Evolutionary conservation across 768 basidiomycete species (phyloP), one percentile per base, ranked within the genome.

Genomic region (Kwoniella botswanensis): DNA sequence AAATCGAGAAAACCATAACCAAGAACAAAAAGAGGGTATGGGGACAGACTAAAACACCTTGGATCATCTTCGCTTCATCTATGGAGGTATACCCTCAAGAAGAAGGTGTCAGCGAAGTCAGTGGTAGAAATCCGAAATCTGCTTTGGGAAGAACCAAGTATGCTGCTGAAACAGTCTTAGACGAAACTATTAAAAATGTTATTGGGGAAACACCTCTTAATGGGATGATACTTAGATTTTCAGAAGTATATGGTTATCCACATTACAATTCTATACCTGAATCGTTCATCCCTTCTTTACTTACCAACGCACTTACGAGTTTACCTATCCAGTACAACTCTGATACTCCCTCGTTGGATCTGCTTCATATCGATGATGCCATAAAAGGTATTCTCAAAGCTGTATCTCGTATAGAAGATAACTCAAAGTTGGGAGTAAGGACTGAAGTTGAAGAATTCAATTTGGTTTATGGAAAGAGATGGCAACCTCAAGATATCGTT

Each of bases 361-460:
- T 83, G 13, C 58, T 84, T 13, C 75, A 82, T 59, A 69, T 82
- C 13, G 75, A 79, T 46, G 83, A 84, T 65, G 78, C 75, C 11
- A 63, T 84, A 24, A 70, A 73, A 43, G 81, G 79, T 1, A 67
- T 83, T 13, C 44, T 78, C 10, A 72, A 74, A 24, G 75, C 79
- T 2, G 70, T 80, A 41, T 54, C 68, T 21, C 63, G 65, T 29
- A 62, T 79, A 43, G 65, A 71, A 52, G 44, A 44, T 12, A 29
- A 50, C 12, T 44, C 42, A 12, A 24, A 18, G 15, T 29, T 46
- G 13, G 41, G 35, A 44, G 42, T n/a, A 41, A 22, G 50, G 43
- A 35, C 42, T 10, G 54, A 54, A 9, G 54, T 77, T 35, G 76
- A 71, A 43, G 67, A 64, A 13, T 71, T 77, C 68, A 77, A 83